A percentile compares a stretch with the other conserved stretches of the same genome.
Conservation (phyloP, 108 stramenopile species). For the Schizochytrium sp. region DNA sequence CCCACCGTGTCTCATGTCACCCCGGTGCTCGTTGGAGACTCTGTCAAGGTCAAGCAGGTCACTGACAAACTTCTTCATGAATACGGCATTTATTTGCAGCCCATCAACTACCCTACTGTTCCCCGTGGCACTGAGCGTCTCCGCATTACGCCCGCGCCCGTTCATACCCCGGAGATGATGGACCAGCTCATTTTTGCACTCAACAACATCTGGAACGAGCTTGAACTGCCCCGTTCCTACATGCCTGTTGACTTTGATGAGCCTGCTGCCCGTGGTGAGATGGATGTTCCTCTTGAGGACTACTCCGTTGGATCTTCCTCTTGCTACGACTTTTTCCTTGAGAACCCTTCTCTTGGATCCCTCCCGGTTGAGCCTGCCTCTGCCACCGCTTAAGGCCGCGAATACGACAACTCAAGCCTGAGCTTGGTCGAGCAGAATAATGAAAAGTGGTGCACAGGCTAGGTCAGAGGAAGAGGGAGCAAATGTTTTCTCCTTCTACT, state of each 20-base stretch:
- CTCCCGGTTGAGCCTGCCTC: slow-evolving; percentile 38
- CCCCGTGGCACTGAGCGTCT: slow-evolving; percentile 65
- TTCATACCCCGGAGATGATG: slow-evolving; percentile 62
- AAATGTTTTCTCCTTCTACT: too few species aligned
- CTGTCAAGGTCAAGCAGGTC: slow-evolving; percentile 61
- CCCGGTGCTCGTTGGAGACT: slow-evolving; percentile 63
- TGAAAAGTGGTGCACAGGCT: too few species aligned
- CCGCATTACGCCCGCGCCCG: slow-evolving; percentile 61
- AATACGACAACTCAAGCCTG: too few species aligned
- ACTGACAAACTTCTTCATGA: slow-evolving; percentile 62
- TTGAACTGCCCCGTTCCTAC: slow-evolving; percentile 47
- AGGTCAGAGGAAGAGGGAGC: too few species aligned
- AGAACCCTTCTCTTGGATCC: slow-evolving; percentile 23
- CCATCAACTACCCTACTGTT: slow-evolving; percentile 66
- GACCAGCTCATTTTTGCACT: slow-evolving; percentile 27
- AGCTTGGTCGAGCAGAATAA: too few species aligned
- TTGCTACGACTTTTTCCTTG: slow-evolving; percentile 48
- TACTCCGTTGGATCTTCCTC: slow-evolving; percentile 37
- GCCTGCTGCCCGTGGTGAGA: background rate
- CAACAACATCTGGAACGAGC: slow-evolving; percentile 60
- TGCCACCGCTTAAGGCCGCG: slow-evolving; percentile 5
- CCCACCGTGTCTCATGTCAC: slow-evolving; percentile 61
- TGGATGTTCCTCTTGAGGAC: slow-evolving; percentile 35
- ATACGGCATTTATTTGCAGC: slow-evolving; percentile 64
- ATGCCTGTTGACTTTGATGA: slow-evolving; percentile 39